phyloP scores from a whole-genome alignment of 805 yeast genomes.

The Hemisphaericaspora nanyangensis region DNA sequence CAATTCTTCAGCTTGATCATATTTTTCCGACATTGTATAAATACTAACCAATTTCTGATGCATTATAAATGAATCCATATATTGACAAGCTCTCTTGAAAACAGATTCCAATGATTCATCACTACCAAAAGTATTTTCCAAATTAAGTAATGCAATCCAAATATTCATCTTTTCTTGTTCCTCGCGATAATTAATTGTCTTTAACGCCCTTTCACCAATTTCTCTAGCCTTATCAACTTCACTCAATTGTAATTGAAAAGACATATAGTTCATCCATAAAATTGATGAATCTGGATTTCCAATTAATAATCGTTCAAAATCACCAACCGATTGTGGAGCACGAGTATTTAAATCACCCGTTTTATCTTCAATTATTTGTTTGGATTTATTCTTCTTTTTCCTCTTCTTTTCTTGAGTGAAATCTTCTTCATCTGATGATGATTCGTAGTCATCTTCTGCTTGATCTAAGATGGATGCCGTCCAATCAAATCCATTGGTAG shows the following conservation, averaged over 20 bases:
- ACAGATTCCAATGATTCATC: conserved; percentile 75
- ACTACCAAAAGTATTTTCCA: conserved; percentile 91
- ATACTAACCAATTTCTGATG: conserved; percentile 78
- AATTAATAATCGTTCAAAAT: conserved; percentile 86
- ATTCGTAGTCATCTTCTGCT: conserved; percentile 54
- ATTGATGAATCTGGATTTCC: conserved; percentile 94
- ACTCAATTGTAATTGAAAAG: conserved; percentile 91
- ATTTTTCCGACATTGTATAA: conserved; percentile 69
- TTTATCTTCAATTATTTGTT: conserved; percentile 62
- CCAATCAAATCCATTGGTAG: conserved; percentile 93
- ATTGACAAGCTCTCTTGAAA: conserved; percentile 82
- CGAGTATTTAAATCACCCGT: conserved; percentile 81
- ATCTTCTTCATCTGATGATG: conserved; percentile 56
- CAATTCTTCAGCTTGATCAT: conserved; percentile 62
- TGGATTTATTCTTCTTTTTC: conserved; percentile 46
- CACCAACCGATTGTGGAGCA: conserved; percentile 87
- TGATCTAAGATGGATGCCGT: conserved; percentile 85
- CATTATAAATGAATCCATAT: conserved; percentile 83
- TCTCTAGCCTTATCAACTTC: conserved; percentile 94
- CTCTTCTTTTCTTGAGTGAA: conserved; percentile 47
- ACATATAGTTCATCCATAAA: conserved; percentile 97
- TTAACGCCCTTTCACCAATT: conserved; percentile 87
- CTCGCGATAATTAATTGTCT: conserved; percentile 84
- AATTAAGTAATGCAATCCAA: conserved; percentile 92
- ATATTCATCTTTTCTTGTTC: conserved; percentile 90